Evolutionary conservation across 2,329 filamentous ascomycete genomes (phyloP).

Genomic region (Diaporthe destruens): DNA sequence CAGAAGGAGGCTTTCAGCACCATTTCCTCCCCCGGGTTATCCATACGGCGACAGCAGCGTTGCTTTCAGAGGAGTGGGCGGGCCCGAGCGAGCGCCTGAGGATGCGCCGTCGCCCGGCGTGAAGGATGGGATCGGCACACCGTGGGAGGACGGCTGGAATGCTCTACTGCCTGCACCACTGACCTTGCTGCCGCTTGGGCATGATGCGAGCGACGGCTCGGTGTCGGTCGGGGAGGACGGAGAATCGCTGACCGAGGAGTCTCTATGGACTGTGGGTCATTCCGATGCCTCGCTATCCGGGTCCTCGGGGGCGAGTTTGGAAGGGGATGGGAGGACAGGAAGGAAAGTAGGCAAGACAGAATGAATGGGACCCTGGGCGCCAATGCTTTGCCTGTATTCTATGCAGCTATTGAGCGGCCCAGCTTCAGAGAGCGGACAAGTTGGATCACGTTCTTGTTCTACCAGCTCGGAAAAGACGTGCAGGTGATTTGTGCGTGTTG

Average conservation of each 20-base stretch:
- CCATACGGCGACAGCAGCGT: neutral
- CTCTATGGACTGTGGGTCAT: slow-evolving; percentile 10
- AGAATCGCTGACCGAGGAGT: neutral
- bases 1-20: slow-evolving; percentile 30
- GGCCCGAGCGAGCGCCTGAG: neutral
- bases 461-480: neutral
- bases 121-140: neutral
- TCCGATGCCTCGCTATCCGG: neutral
- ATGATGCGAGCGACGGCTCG: neutral
- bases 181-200: neutral
- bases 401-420: neutral
- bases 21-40: slow-evolving; percentile 14
- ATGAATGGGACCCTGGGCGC: neutral
- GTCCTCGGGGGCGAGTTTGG: neutral
- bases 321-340: neutral
- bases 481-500: neutral
- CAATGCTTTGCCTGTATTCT: neutral
- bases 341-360: slow-evolving; percentile 27
- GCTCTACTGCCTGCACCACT: slow-evolving; percentile 17
- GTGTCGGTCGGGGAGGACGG: slow-evolving; percentile 2
- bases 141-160: slow-evolving; percentile 3
- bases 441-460: neutral
- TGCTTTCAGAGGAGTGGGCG: neutral
- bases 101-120: neutral
- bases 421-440: neutral